phyloP scores from a whole-genome alignment of 148 eudicot genomes.

The Camellia japonica region DNA sequence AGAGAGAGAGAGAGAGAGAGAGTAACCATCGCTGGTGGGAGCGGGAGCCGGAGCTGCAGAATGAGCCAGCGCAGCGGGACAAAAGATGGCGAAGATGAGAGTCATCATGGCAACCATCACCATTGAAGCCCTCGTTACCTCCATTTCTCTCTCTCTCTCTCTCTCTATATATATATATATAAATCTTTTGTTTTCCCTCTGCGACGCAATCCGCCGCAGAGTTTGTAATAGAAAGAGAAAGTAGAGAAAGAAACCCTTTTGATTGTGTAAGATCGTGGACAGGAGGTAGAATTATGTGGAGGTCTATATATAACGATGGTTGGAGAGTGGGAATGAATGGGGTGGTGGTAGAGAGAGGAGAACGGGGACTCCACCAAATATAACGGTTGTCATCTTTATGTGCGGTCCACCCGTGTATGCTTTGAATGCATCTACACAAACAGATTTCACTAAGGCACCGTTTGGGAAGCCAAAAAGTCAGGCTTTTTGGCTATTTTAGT shows the following conservation, averaged over 20 bases:
- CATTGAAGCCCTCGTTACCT: conserved; percentile 35
- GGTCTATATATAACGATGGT: neutral
- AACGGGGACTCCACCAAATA: neutral
- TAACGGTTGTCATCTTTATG: neutral
- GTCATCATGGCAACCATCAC: conserved; percentile 36
- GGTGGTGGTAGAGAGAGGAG: conserved; percentile 1
- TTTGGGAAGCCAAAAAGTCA: too few species aligned
- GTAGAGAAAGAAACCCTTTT: neutral
- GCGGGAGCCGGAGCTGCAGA: conserved; percentile 48
- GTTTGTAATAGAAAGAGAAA: neutral
- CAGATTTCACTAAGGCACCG: too few species aligned
- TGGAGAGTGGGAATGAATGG: neutral
- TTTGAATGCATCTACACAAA: neutral
- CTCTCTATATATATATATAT: neutral
- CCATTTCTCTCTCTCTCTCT: conserved; percentile 31
- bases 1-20: neutral
- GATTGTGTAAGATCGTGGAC: neutral
- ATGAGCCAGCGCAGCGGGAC: conserved; percentile 30
- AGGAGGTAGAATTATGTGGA: neutral
- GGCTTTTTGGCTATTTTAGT: too few species aligned
- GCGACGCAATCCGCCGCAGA: conserved; percentile 12
- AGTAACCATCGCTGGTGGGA: conserved; percentile 50
- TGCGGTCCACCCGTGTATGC: neutral
- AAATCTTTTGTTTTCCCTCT: neutral
- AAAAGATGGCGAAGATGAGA: conserved; percentile 33